A percentile compares a stretch with the other conserved stretches of the same genome.
Evolutionary conservation across 1,284 basidiomycete genomes (phyloP).

Genomic region (Rhodotorula sp.): DNA sequence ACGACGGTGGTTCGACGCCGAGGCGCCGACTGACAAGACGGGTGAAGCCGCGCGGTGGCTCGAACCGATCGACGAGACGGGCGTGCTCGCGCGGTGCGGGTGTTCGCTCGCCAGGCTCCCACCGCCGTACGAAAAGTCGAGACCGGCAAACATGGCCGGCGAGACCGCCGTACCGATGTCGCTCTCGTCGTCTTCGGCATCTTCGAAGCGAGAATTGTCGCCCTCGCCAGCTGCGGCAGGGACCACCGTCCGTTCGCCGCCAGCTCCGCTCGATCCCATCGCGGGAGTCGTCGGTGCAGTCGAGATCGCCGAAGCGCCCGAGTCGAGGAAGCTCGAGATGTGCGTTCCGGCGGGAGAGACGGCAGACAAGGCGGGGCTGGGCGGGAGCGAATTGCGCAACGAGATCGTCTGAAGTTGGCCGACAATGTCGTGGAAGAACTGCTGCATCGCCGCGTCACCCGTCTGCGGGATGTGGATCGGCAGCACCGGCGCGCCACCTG

Average conservation of each 20-base stretch:
- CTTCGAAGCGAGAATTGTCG: slow-evolving; percentile 54
- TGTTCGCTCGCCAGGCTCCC: slow-evolving; percentile 30
- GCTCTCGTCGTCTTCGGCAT: slow-evolving; percentile 57
- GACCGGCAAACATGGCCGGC: slow-evolving; percentile 1
- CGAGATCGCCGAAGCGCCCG: slow-evolving; percentile 2
- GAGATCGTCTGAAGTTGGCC: slow-evolving; percentile 73
- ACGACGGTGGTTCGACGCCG: slow-evolving; percentile 14
- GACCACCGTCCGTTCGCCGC: neutral
- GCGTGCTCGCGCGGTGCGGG: slow-evolving; percentile 22
- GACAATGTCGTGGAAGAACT: slow-evolving; percentile 76
- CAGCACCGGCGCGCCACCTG: slow-evolving; percentile 33
- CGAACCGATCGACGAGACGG: slow-evolving; percentile 14
- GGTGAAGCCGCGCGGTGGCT: slow-evolving; percentile 21
- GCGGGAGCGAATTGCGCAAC: slow-evolving; percentile 42
- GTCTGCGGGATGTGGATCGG: slow-evolving; percentile 55
- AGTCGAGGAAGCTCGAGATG: slow-evolving; percentile 27
- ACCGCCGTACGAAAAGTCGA: slow-evolving; percentile 3
- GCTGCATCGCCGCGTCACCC: slow-evolving; percentile 67
- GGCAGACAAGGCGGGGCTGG: slow-evolving; percentile 7
- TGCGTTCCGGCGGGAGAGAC: slow-evolving; percentile 43
- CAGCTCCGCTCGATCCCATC: neutral
- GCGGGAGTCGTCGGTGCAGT: slow-evolving; percentile 27
- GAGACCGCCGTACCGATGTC: slow-evolving; percentile 43
- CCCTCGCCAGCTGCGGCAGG: slow-evolving; percentile 26
- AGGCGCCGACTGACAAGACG: slow-evolving; percentile 15